Conservation (phyloP, 2,329 filamentous ascomycete genomes). For the Aspergillus nomiae region DNA sequence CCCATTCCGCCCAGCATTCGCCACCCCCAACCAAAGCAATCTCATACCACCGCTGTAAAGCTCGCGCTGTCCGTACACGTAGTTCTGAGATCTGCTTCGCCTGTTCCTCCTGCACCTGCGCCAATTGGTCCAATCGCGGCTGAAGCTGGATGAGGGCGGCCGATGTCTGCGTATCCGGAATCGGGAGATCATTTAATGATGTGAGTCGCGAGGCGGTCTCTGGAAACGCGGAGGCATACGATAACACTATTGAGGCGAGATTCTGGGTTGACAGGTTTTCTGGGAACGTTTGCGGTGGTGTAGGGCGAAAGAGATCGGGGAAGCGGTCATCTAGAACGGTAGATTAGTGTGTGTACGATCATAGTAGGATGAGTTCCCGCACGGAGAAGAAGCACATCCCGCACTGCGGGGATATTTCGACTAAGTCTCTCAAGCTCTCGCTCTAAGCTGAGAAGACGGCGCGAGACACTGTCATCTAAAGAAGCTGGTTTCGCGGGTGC, state of each 20-base stretch:
- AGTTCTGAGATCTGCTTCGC: constrained; percentile 43
- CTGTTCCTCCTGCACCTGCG: constrained; percentile 41
- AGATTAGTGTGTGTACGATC: constrained; percentile 7
- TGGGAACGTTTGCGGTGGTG: constrained; percentile 34
- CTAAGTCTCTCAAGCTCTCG: constrained; percentile 41
- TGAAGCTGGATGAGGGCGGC: constrained; percentile 45
- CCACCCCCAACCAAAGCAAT: constrained; percentile 68
- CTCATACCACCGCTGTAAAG: constrained; percentile 73
- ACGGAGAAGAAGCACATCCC: constrained; percentile 48
- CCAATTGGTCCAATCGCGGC: constrained; percentile 43
- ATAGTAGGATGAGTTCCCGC: constrained; percentile 10
- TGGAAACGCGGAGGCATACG: constrained; percentile 49
- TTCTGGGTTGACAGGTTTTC: constrained; percentile 39
- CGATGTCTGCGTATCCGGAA: constrained; percentile 46
- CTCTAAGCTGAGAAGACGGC: constrained; percentile 42
- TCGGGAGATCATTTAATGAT: constrained; percentile 50
- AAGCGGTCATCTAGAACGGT: constrained; percentile 39
- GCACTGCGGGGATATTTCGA: constrained; percentile 39
- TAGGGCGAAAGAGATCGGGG: constrained; percentile 44
- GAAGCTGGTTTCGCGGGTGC: constrained; percentile 36
- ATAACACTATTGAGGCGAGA: constrained; percentile 45
- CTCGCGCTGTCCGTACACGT: constrained; percentile 45
- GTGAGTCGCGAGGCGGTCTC: constrained; percentile 51
- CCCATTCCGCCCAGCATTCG: constrained; percentile 69
- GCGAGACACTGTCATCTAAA: constrained; percentile 41